A percentile compares a stretch with the other conserved stretches of the same genome.
These are phyloP conservation scores for Quercus berberidifolia DNA, from an alignment of 306 rosid genomes.

Conservation along the genomic window DNA sequence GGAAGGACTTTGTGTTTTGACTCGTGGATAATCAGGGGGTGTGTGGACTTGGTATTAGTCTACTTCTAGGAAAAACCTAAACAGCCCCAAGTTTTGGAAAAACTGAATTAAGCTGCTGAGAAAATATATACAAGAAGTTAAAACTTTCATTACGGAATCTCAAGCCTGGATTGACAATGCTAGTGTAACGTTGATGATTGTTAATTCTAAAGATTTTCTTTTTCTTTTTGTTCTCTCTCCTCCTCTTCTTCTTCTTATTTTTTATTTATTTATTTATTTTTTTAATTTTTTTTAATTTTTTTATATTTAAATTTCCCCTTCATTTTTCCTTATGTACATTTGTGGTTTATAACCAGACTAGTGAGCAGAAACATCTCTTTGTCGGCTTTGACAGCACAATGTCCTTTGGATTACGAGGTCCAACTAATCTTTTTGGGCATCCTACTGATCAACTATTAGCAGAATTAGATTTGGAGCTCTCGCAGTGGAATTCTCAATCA, in stretches of 20 bases:
- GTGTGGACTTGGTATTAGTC: not conserved
- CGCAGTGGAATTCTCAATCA: constrained; percentile 73
- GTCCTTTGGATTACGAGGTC: constrained; percentile 81
- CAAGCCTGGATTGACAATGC: not conserved
- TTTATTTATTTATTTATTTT: too few species aligned
- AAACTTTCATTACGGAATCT: not conserved
- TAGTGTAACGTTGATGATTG: constrained; percentile 12
- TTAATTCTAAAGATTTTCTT: constrained; percentile 13
- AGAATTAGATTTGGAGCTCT: constrained; percentile 73
- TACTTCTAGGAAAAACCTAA: not conserved
- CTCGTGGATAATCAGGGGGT: not conserved
- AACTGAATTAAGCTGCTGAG: not conserved
- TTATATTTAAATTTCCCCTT: too few species aligned
- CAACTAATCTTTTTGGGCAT: constrained; percentile 93
- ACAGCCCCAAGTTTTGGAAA: not conserved
- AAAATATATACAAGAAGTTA: not conserved
- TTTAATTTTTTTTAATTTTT: too few species aligned
- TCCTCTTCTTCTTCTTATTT: too few species aligned
- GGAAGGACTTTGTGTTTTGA: not conserved
- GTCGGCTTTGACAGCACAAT: constrained; percentile 85
- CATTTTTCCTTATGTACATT: constrained; percentile 15
- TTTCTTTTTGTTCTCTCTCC: not conserved
- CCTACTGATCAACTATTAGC: constrained; percentile 70
- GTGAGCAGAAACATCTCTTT: constrained; percentile 67
- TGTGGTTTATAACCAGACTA: constrained; percentile 42